A percentile compares a stretch with the other conserved stretches of the same genome.
Evolutionary conservation across 257 asterid species (phyloP).

Genomic region (Lantana camara): DNA sequence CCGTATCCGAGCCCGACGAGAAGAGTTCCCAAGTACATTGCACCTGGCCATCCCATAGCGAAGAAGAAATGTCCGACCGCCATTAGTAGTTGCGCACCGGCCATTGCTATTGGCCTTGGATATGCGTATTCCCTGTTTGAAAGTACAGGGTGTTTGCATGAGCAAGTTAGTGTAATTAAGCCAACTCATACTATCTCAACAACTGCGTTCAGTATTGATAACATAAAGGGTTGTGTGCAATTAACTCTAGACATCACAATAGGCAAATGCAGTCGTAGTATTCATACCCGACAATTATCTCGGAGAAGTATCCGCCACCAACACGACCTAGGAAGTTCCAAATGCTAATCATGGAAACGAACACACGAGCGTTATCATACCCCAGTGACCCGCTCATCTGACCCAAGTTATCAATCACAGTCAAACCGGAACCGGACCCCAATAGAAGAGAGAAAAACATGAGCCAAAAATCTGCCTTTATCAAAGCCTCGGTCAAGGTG

Average conservation of each 20-base stretch:
- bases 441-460: conserved; percentile 54
- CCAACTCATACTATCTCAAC: too few species aligned
- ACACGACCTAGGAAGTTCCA: conserved; percentile 65
- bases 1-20: conserved; percentile 95
- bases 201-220: too few species aligned
- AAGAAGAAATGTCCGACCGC: conserved; percentile 81
- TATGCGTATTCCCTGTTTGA: conserved; percentile 69
- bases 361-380: conserved; percentile 45
- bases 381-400: conserved; percentile 63
- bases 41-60: conserved; percentile 92
- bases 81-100: conserved; percentile 76
- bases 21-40: conserved; percentile 78
- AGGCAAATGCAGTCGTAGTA: neutral
- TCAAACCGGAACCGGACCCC: conserved; percentile 64
- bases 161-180: too few species aligned
- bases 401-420: conserved; percentile 62
- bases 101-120: conserved; percentile 82
- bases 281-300: conserved; percentile 51
- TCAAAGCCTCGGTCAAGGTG: conserved; percentile 52
- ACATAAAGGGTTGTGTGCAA: too few species aligned
- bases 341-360: conserved; percentile 63
- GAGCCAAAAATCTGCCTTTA: conserved; percentile 61
- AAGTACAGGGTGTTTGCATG: neutral
- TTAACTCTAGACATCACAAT: too few species aligned
- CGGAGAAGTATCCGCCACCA: conserved; percentile 63